phyloP scores from a whole-genome alignment of 768 basidiomycete species.

The Termitomyces sp. region DNA sequence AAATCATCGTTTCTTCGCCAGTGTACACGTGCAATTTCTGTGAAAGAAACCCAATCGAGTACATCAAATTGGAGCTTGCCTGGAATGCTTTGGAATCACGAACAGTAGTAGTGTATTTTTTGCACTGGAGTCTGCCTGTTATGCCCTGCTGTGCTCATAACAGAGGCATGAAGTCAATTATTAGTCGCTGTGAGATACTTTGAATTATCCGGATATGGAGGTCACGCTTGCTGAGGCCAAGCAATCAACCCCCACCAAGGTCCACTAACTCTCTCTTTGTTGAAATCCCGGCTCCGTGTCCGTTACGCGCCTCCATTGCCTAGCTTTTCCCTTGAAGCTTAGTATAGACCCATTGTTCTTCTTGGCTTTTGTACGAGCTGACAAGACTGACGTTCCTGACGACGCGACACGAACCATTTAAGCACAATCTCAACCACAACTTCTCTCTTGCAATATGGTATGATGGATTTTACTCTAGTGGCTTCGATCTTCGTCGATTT shows the following conservation, averaged over 20 bases:
- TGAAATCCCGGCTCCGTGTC: not conserved
- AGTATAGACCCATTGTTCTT: not conserved
- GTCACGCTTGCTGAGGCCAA: slow-evolving; percentile 17
- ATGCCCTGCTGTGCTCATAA: not conserved
- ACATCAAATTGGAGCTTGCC: not conserved
- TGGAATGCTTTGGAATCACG: not conserved
- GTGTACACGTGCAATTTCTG: not conserved
- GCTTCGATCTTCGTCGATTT: slow-evolving; percentile 22
- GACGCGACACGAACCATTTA: slow-evolving; percentile 27
- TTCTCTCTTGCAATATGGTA: slow-evolving; percentile 22
- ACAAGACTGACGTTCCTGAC: slow-evolving; percentile 15
- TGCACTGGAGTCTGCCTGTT: not conserved
- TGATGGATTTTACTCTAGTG: not conserved
- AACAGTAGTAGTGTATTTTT: not conserved
- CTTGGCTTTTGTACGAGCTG: not conserved
- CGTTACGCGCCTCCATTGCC: not conserved
- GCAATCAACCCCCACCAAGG: slow-evolving; percentile 8
- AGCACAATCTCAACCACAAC: slow-evolving; percentile 1
- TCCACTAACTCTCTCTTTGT: slow-evolving; percentile 8
- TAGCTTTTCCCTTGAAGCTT: not conserved
- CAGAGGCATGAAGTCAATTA: not conserved
- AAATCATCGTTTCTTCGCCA: not conserved
- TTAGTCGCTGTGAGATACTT: not conserved
- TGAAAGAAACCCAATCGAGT: not conserved
- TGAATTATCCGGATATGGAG: slow-evolving; percentile 9